Conservation (phyloP, 2,329 filamentous ascomycete species). For the Aspergillus felis region DNA sequence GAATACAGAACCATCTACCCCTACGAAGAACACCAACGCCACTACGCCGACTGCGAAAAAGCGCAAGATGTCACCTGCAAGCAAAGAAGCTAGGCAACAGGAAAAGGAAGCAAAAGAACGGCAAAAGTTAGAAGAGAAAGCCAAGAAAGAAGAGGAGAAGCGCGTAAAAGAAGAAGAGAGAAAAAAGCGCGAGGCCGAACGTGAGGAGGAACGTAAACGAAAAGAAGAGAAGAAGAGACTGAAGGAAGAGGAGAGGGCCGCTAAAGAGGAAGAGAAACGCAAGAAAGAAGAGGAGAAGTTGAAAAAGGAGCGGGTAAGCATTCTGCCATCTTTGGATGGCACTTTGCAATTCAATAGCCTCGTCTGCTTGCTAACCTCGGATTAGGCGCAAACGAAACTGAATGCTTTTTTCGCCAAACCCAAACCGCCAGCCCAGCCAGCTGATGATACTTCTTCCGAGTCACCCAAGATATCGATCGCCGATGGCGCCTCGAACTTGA, state of each 20-base stretch:
- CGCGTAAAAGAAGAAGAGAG: conserved; percentile 48
- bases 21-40: conserved; percentile 1
- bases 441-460: conserved; percentile 24
- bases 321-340: conserved; percentile 13
- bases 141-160: conserved; percentile 31
- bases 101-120: conserved; percentile 17
- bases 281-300: conserved; percentile 30
- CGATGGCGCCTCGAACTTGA: conserved; percentile 9
- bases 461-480: conserved; percentile 19
- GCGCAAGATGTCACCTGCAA: conserved; percentile 7
- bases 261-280: conserved; percentile 42
- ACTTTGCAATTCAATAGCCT: conserved; percentile 13
- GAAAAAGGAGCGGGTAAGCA: conserved; percentile 43
- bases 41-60: conserved; percentile 17
- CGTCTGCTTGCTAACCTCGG: conserved; percentile 17
- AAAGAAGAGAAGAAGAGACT: conserved; percentile 44
- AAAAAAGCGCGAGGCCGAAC: conserved; percentile 41
- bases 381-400: conserved; percentile 48
- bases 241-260: conserved; percentile 37
- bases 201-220: conserved; percentile 43
- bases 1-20: neutral
- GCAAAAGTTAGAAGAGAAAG: conserved; percentile 25
- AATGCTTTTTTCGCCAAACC: conserved; percentile 49
- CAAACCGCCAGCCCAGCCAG: conserved; percentile 22
- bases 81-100: conserved; percentile 24